phyloP scores from a whole-genome alignment of 441 rosid species.

The Adansonia rubrostipa region DNA sequence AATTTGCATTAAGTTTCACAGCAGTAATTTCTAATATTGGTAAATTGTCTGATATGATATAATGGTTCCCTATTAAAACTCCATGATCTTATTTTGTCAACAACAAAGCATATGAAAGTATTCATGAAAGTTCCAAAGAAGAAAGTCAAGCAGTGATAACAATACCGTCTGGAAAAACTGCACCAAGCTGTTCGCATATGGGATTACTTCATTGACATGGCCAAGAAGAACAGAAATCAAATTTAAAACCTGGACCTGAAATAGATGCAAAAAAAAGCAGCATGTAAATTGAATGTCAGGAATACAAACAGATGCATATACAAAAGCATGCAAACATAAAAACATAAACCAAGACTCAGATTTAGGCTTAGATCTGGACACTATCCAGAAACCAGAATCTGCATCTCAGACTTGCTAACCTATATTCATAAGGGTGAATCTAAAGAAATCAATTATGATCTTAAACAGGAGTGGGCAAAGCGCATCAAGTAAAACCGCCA shows the following conservation, averaged over 20 bases:
- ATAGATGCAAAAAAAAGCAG: slow-evolving; percentile 22
- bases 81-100: background rate
- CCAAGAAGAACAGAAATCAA: slow-evolving; percentile 90
- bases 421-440: background rate
- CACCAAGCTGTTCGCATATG: slow-evolving; percentile 77
- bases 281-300: background rate
- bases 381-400: background rate
- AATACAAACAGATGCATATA: background rate
- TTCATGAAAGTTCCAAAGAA: background rate
- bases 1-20: background rate
- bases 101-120: background rate
- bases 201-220: slow-evolving; percentile 75
- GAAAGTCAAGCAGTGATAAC: slow-evolving; percentile 20
- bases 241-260: slow-evolving; percentile 97
- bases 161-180: slow-evolving; percentile 90
- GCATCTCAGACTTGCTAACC: slow-evolving; percentile 1
- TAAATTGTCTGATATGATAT: slow-evolving; percentile 5
- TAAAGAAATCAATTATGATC: background rate
- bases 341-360: background rate
- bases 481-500: background rate
- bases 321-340: background rate
- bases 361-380: background rate
- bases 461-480: background rate
- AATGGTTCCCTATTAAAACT: slow-evolving; percentile 7
- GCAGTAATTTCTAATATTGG: background rate